Conservation (phyloP, 2,329 filamentous ascomycete species). For the Xylaria polymorpha region DNA sequence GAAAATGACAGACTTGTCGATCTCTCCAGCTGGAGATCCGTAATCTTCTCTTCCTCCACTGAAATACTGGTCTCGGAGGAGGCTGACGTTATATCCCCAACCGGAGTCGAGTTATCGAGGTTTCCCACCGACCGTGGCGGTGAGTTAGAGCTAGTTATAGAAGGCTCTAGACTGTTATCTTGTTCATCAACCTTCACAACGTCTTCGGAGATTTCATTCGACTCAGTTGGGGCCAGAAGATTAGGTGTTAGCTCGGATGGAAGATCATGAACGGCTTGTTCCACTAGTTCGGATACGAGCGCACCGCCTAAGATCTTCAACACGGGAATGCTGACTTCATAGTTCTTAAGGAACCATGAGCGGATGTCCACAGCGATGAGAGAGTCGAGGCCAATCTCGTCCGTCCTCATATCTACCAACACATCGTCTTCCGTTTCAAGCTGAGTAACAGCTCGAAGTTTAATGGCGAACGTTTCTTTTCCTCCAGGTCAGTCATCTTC, state of each 20-base stretch:
- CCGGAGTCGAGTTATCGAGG: too few species aligned
- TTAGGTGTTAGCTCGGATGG: not conserved
- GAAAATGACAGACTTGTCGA: not conserved
- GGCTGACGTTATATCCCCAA: too few species aligned
- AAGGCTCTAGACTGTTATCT: not conserved
- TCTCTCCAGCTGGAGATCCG: not conserved
- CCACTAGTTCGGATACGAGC: not conserved
- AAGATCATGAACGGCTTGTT: not conserved
- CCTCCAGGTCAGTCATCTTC: too few species aligned
- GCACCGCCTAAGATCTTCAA: constrained; percentile 51
- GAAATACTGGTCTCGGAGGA: too few species aligned
- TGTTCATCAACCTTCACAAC: too few species aligned
- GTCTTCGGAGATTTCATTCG: not conserved
- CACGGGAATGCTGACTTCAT: constrained; percentile 58
- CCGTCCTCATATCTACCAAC: constrained; percentile 46
- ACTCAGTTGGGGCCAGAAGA: not conserved
- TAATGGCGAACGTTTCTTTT: constrained; percentile 5
- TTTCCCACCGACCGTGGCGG: too few species aligned
- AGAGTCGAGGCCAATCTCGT: constrained; percentile 48
- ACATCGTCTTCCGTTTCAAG: constrained; percentile 6
- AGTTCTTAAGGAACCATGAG: constrained; percentile 60
- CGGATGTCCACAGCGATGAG: constrained; percentile 55
- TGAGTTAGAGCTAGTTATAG: not conserved
- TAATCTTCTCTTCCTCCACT: too few species aligned
- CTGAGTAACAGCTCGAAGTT: constrained; percentile 28